Evolutionary conservation across 257 asterid species (phyloP).

Genomic region (Capsicum pubescens): DNA sequence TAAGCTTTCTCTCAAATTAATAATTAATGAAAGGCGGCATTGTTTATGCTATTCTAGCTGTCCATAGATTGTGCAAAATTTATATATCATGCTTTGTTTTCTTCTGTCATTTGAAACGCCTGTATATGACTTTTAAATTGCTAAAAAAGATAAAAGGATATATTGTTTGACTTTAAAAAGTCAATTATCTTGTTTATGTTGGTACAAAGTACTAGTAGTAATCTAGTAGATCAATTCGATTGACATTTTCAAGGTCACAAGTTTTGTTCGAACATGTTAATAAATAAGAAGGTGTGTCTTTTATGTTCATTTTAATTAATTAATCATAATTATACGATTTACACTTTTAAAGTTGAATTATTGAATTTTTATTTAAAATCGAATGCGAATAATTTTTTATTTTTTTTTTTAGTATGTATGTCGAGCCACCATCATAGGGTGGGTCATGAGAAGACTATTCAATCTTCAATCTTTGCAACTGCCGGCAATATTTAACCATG

Average conservation of each 20-base stretch:
- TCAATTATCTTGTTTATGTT: background rate
- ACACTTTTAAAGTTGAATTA: background rate
- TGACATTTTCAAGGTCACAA: too few species aligned
- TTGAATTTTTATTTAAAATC: background rate
- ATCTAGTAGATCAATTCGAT: too few species aligned
- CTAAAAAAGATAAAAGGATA: background rate
- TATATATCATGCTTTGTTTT: background rate
- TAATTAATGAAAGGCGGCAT: background rate
- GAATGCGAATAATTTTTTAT: background rate
- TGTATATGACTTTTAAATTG: background rate
- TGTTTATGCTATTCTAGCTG: background rate
- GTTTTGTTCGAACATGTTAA: background rate
- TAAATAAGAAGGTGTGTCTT: background rate
- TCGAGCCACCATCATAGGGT: background rate
- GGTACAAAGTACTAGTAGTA: background rate
- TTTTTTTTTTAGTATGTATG: background rate
- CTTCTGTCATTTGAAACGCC: background rate
- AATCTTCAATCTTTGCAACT: slow-evolving; percentile 36
- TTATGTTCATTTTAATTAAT: background rate
- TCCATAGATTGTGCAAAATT: background rate
- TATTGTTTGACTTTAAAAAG: background rate
- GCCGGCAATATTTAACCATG: slow-evolving; percentile 38
- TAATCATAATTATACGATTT: background rate
- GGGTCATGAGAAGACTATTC: slow-evolving; percentile 25
- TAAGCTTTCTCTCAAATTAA: background rate